These are phyloP conservation scores for Psidium guajava DNA, from an alignment of 345 rosid species.

Conservation along the genomic window DNA sequence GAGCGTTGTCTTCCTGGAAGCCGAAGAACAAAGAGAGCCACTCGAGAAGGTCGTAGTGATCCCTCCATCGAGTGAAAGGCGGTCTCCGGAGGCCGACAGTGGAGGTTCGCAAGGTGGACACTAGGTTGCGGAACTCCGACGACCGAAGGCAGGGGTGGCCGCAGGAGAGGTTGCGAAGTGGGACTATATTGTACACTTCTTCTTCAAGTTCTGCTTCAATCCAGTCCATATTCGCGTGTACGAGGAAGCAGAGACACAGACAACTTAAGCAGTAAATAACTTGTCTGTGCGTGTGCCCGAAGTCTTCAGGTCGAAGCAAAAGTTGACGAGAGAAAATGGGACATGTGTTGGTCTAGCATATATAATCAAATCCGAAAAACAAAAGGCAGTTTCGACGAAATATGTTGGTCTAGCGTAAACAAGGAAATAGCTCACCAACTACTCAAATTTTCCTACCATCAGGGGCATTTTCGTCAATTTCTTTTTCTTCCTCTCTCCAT, in stretches of 20 bases:
- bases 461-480: too few relatives aligned
- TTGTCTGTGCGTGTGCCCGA: not conserved
- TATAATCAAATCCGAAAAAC: too few relatives aligned
- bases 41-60: slow-evolving; percentile 60
- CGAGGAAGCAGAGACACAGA: not conserved
- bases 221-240: not conserved
- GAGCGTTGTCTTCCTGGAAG: slow-evolving; percentile 60
- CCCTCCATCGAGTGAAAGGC: slow-evolving; percentile 12
- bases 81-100: slow-evolving; percentile 49
- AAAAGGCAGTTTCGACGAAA: too few relatives aligned
- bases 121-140: slow-evolving; percentile 62
- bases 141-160: slow-evolving; percentile 62
- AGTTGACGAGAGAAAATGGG: not conserved
- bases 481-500: too few relatives aligned
- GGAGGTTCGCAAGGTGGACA: slow-evolving; percentile 32
- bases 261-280: not conserved
- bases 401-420: too few relatives aligned
- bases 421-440: not conserved
- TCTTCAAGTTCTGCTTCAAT: not conserved
- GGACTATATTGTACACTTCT: slow-evolving; percentile 57
- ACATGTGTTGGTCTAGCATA: not conserved
- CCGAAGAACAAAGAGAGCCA: slow-evolving; percentile 55
- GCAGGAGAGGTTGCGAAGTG: slow-evolving; percentile 33
- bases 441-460: not conserved
- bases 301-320: too few relatives aligned